Conservation (phyloP, 2,329 filamentous ascomycete genomes). For the Botrytis tulipae region DNA sequence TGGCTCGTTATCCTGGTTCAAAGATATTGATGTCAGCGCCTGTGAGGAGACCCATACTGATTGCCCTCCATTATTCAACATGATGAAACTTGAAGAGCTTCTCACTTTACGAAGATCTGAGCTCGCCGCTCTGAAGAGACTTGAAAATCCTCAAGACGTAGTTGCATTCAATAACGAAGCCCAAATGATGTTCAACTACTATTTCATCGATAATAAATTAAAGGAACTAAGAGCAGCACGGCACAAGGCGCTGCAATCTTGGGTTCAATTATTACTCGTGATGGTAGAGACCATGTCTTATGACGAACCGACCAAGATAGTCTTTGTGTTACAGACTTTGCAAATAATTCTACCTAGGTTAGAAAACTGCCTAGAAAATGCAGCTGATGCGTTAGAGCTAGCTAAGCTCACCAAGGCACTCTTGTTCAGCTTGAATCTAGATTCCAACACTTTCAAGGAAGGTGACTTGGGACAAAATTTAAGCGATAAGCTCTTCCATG, state of each 20-base stretch:
- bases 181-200: slow-evolving; percentile 56
- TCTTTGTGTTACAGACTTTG: slow-evolving; percentile 80
- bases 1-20: slow-evolving; percentile 61
- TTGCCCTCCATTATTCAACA: slow-evolving; percentile 59
- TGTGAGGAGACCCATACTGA: slow-evolving; percentile 63
- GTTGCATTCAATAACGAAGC: slow-evolving; percentile 57
- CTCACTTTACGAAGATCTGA: slow-evolving; percentile 68
- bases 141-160: slow-evolving; percentile 52
- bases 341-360: slow-evolving; percentile 87
- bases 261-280: slow-evolving; percentile 81
- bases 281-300: slow-evolving; percentile 82
- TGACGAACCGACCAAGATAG: slow-evolving; percentile 66
- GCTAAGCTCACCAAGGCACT: slow-evolving; percentile 73
- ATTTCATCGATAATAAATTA: slow-evolving; percentile 62
- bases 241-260: slow-evolving; percentile 71
- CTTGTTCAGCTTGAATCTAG: slow-evolving; percentile 67
- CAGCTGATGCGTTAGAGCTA: slow-evolving; percentile 70
- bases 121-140: slow-evolving; percentile 48
- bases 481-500: slow-evolving; percentile 84
- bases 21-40: slow-evolving; percentile 63
- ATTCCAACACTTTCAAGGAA: slow-evolving; percentile 42
- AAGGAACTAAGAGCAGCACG: slow-evolving; percentile 52
- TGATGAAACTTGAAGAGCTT: slow-evolving; percentile 70
- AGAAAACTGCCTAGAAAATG: slow-evolving; percentile 68
- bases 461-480: slow-evolving; percentile 66